phyloP scores from a whole-genome alignment of 805 yeast genomes.

The Kuraishia piskuri region DNA sequence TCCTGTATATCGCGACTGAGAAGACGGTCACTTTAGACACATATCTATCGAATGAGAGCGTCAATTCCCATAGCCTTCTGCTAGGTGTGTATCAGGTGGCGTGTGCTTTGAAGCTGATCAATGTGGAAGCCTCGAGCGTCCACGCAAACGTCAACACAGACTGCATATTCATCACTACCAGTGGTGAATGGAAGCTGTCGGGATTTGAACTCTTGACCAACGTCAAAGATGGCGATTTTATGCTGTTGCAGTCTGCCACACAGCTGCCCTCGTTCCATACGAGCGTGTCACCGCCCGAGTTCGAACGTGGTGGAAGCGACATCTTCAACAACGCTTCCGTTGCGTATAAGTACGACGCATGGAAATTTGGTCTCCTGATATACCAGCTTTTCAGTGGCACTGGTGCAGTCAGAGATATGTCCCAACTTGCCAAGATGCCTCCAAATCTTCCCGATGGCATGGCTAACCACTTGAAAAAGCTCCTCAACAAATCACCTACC shows the following conservation, averaged over 20 bases:
- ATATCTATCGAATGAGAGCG: slow-evolving; percentile 22
- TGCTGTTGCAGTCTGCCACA: slow-evolving; percentile 13
- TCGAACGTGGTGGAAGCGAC: slow-evolving; percentile 33
- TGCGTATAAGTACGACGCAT: slow-evolving; percentile 53
- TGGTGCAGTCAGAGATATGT: slow-evolving; percentile 1
- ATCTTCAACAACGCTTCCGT: slow-evolving; percentile 18
- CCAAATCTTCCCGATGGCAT: slow-evolving; percentile 28
- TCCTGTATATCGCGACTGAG: slow-evolving; percentile 59
- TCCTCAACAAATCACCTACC: slow-evolving; percentile 29
- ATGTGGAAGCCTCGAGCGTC: slow-evolving; percentile 46
- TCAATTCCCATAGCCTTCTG: slow-evolving; percentile 26
- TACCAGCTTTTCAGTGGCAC: slow-evolving; percentile 33
- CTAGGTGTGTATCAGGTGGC: slow-evolving; percentile 50
- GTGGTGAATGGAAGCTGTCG: slow-evolving; percentile 79
- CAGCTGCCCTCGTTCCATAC: slow-evolving; percentile 16
- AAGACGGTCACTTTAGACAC: slow-evolving; percentile 44
- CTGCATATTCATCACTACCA: slow-evolving; percentile 54
- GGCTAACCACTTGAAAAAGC: slow-evolving; percentile 27
- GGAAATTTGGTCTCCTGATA: slow-evolving; percentile 50
- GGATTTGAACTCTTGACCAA: slow-evolving; percentile 68
- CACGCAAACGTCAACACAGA: slow-evolving; percentile 54
- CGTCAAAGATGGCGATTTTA: slow-evolving; percentile 34
- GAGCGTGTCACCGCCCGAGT: slow-evolving; percentile 42
- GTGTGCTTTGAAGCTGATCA: slow-evolving; percentile 47
- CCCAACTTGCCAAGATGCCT: slow-evolving; percentile 6